Conservation (phyloP, 2,329 filamentous ascomycete species). For the Fusarium bactridioides region DNA sequence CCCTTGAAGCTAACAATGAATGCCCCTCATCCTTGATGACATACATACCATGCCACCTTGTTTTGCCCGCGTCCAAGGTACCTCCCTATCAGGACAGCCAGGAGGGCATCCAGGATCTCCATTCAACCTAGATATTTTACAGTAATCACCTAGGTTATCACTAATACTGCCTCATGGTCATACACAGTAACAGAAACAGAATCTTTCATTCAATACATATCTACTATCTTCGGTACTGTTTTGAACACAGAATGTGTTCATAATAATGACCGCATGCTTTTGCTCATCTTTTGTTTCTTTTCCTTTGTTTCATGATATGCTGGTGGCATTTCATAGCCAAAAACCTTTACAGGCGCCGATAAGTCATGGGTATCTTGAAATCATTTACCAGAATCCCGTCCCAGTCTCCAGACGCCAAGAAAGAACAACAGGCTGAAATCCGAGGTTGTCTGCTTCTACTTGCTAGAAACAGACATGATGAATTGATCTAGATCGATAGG, state of each 20-base stretch:
- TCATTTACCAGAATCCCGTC: conserved; percentile 26
- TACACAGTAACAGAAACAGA: conserved; percentile 9
- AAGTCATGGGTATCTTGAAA: conserved; percentile 36
- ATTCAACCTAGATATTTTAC: neutral
- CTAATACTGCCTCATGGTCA: neutral
- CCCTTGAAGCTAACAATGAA: neutral
- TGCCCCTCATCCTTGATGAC: conserved; percentile 12
- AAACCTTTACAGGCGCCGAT: conserved; percentile 14
- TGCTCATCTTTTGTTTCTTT: conserved; percentile 22
- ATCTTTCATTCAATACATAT: conserved; percentile 31
- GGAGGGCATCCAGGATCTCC: neutral
- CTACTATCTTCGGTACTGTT: conserved; percentile 13
- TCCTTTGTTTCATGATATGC: conserved; percentile 14
- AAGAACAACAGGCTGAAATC: conserved; percentile 24
- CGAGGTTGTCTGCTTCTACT: neutral
- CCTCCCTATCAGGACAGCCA: neutral
- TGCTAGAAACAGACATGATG: neutral
- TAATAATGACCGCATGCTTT: conserved; percentile 15
- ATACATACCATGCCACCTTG: neutral
- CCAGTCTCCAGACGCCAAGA: conserved; percentile 29
- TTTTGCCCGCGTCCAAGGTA: neutral
- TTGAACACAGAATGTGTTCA: conserved; percentile 1
- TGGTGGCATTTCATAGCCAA: conserved; percentile 14
- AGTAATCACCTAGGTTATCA: neutral
- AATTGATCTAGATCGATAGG: conserved; percentile 52